Percentiles rank a stretch among this genome's conserved stretches.
Evolutionary conservation across 129 eudicot species (phyloP).

Genomic region (Helianthus tuberosus): DNA sequence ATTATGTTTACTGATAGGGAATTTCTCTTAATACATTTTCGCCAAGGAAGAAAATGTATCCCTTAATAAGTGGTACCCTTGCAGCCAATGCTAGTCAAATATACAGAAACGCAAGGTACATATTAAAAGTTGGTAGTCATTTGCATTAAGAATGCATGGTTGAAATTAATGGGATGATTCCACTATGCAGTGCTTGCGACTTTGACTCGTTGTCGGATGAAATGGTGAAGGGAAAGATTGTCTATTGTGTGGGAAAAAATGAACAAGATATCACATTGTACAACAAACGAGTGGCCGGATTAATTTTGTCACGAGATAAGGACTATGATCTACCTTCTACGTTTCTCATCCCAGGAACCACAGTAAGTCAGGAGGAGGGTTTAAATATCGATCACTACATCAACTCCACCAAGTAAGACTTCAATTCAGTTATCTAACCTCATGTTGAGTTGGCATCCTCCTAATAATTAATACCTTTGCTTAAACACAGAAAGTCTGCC

Average conservation of each 20-base stretch:
- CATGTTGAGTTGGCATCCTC: background rate
- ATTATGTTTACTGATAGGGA: slow-evolving; percentile 50
- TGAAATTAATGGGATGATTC: background rate
- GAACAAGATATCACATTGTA: slow-evolving; percentile 47
- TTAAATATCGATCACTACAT: slow-evolving; percentile 57
- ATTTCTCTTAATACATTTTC: slow-evolving; percentile 67
- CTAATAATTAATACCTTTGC: background rate
- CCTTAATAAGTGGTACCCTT: slow-evolving; percentile 58
- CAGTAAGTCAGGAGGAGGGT: slow-evolving; percentile 42
- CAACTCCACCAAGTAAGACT: slow-evolving; percentile 52
- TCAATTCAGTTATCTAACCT: background rate
- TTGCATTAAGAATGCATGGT: background rate
- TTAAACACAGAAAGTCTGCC: slow-evolving; percentile 36
- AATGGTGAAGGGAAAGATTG: slow-evolving; percentile 71
- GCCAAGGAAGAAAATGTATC: slow-evolving; percentile 49
- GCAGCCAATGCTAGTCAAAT: slow-evolving; percentile 45
- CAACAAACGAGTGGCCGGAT: slow-evolving; percentile 46
- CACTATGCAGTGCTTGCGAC: slow-evolving; percentile 57
- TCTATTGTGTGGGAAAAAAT: slow-evolving; percentile 53
- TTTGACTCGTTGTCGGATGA: slow-evolving; percentile 39
- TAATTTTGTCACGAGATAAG: slow-evolving; percentile 44
- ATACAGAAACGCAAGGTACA: slow-evolving; percentile 60
- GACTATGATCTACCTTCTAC: slow-evolving; percentile 43
- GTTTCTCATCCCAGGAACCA: slow-evolving; percentile 48
- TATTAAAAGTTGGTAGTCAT: background rate